phyloP scores from a whole-genome alignment of 2,329 filamentous ascomycete genomes.

The Pseudopyrenochaeta lycopersici region DNA sequence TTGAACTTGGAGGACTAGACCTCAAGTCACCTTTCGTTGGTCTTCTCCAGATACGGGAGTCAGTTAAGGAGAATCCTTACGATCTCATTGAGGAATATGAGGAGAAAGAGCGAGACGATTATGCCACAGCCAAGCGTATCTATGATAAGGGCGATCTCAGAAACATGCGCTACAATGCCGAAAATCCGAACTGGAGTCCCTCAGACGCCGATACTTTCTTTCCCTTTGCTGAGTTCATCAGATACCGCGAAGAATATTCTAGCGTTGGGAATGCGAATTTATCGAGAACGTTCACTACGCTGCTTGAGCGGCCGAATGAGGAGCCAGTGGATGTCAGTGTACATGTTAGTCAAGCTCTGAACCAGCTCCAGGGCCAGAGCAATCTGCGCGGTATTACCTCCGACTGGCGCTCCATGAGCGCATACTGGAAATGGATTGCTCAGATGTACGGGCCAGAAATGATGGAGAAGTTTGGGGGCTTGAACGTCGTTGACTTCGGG shows the following conservation, averaged over 20 bases:
- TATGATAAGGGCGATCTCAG: slow-evolving; percentile 41
- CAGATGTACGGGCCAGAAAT: slow-evolving; percentile 49
- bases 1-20: slow-evolving; percentile 61
- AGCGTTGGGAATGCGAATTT: slow-evolving; percentile 20
- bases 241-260: slow-evolving; percentile 28
- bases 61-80: slow-evolving; percentile 46
- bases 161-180: slow-evolving; percentile 3
- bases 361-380: slow-evolving; percentile 25
- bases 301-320: slow-evolving; percentile 32
- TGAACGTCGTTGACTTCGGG: slow-evolving; percentile 45
- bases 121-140: slow-evolving; percentile 36
- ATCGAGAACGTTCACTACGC: slow-evolving; percentile 16
- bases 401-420: slow-evolving; percentile 38
- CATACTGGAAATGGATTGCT: slow-evolving; percentile 50
- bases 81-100: slow-evolving; percentile 54
- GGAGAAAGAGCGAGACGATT: slow-evolving; percentile 45
- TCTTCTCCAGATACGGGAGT: slow-evolving; percentile 55
- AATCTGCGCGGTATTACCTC: slow-evolving; percentile 34
- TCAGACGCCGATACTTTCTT: slow-evolving; percentile 32
- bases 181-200: slow-evolving; percentile 20
- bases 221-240: slow-evolving; percentile 35
- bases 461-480: slow-evolving; percentile 42
- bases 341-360: slow-evolving; percentile 30
- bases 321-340: slow-evolving; percentile 27
- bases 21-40: slow-evolving; percentile 61